phyloP scores from a whole-genome alignment of 83 land plant species.

The Picea mariana region DNA sequence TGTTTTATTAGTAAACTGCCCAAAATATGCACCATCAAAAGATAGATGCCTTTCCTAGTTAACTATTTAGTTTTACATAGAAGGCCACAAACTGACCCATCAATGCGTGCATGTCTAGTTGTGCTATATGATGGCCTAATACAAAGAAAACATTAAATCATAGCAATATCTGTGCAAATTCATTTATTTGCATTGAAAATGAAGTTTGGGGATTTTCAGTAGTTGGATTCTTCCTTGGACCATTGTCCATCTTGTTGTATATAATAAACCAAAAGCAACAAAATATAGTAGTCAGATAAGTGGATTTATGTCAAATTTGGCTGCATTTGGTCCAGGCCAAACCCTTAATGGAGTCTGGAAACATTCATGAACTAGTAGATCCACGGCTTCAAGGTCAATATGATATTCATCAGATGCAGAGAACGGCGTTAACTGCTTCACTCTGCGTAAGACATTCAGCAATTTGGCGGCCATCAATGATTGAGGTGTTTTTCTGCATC shows the following conservation, averaged over 20 bases:
- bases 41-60: not conserved
- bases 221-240: conserved; percentile 5
- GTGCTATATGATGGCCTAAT: not conserved
- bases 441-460: conserved; percentile 74
- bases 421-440: conserved; percentile 34
- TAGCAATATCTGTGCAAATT: not conserved
- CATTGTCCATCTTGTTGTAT: not conserved
- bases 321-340: conserved; percentile 41
- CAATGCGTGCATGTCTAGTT: not conserved
- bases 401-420: conserved; percentile 41
- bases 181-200: conserved; percentile 2
- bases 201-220: not conserved
- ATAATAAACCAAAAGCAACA: not conserved
- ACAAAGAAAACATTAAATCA: not conserved
- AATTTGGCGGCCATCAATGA: conserved; percentile 80
- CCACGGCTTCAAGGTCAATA: conserved; percentile 36
- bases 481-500: conserved; percentile 47
- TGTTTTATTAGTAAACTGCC: not conserved
- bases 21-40: not conserved
- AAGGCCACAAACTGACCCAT: not conserved
- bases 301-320: not conserved
- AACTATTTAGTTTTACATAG: not conserved
- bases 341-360: conserved; percentile 35
- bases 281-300: not conserved
- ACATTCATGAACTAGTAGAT: conserved; percentile 44